Evolutionary conservation across 805 yeast species (phyloP).

Genomic region (Schizosaccharomyces cryophilus): DNA sequence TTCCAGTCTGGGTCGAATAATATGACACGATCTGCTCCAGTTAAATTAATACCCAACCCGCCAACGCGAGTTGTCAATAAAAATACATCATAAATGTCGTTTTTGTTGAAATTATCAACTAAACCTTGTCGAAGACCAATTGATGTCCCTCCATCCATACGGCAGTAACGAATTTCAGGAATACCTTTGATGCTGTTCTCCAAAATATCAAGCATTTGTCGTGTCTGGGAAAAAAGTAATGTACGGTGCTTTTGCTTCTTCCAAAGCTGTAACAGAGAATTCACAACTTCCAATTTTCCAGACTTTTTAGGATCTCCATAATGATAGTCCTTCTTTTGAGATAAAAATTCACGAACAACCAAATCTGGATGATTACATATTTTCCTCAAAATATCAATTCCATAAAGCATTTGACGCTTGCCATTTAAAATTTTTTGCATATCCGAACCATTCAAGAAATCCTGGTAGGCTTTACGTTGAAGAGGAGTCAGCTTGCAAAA

Average conservation of each 20-base stretch:
- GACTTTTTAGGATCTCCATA: conserved; percentile 30
- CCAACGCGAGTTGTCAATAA: conserved; percentile 85
- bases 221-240: conserved; percentile 70
- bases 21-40: conserved; percentile 86
- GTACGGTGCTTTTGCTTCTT: conserved; percentile 50
- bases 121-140: conserved; percentile 50
- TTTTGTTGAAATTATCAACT: conserved; percentile 58
- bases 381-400: conserved; percentile 72
- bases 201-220: conserved; percentile 77
- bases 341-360: conserved; percentile 22
- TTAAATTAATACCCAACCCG: conserved; percentile 77
- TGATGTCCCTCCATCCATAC: conserved; percentile 90
- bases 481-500: conserved; percentile 63
- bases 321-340: conserved; percentile 13
- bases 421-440: conserved; percentile 47
- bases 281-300: conserved; percentile 79
- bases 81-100: conserved; percentile 35
- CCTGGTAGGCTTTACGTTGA: conserved; percentile 52
- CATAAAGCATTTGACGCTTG: conserved; percentile 56
- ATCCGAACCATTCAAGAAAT: conserved; percentile 56
- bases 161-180: conserved; percentile 24
- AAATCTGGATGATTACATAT: conserved; percentile 93
- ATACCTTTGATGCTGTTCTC: conserved; percentile 34
- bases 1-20: conserved; percentile 97
- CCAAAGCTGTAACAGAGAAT: conserved; percentile 56